Percentiles rank a stretch among this genome's conserved stretches.
These are phyloP conservation scores for Apiosordaria backusii DNA, from an alignment of 495 filamentous ascomycete species.

Conservation along the genomic window DNA sequence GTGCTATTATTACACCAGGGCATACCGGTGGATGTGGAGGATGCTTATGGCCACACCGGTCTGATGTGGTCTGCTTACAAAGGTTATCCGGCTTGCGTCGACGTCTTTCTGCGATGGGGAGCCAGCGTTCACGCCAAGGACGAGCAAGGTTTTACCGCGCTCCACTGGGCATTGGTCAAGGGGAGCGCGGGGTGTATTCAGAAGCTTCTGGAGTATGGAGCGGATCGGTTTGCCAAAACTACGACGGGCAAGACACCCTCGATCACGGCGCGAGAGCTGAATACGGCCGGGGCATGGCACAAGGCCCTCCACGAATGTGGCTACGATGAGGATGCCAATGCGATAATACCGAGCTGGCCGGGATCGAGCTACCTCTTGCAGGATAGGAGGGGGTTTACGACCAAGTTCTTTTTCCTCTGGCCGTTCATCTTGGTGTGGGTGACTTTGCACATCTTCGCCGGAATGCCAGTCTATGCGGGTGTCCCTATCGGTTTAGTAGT, in stretches of 20 bases:
- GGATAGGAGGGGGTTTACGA: conserved; percentile 69
- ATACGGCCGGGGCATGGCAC: conserved; percentile 75
- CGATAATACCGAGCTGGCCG: conserved; percentile 57
- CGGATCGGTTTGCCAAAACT: conserved; percentile 85
- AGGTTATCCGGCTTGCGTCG: conserved; percentile 84
- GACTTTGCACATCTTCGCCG: conserved; percentile 66
- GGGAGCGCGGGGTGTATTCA: conserved; percentile 80
- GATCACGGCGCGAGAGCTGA: conserved; percentile 83
- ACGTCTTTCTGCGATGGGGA: conserved; percentile 91
- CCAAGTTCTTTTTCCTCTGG: conserved; percentile 87
- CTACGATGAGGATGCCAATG: conserved; percentile 73
- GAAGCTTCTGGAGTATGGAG: conserved; percentile 90
- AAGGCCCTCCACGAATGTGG: conserved; percentile 80
- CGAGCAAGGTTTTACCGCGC: conserved; percentile 84
- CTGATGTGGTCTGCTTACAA: conserved; percentile 99
- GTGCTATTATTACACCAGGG: conserved; percentile 82
- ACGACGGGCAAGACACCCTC: conserved; percentile 83
- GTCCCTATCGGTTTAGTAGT: conserved; percentile 65
- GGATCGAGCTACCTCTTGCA: conserved; percentile 57
- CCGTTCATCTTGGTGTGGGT: conserved; percentile 72
- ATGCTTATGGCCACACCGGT: conserved; percentile 83
- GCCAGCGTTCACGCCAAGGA: conserved; percentile 88
- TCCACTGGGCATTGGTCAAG: conserved; percentile 96
- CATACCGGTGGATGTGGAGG: conserved; percentile 85
- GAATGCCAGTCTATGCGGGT: conserved; percentile 68